Conservation (phyloP, 2,329 filamentous ascomycete genomes). For the Ophiostoma australiae region DNA sequence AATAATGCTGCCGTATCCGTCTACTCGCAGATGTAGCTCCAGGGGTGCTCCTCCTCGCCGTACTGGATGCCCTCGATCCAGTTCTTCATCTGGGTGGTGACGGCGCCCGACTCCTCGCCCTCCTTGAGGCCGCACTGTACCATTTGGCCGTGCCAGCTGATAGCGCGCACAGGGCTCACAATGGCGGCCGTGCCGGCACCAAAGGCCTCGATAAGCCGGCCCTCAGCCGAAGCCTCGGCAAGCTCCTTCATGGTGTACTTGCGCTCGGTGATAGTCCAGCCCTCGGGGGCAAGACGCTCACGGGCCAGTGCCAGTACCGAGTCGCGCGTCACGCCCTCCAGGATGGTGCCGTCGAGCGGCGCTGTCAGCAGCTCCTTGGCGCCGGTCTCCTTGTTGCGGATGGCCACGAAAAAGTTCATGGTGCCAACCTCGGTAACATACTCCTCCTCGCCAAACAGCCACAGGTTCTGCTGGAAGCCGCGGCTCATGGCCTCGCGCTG, state of each 20-base stretch:
- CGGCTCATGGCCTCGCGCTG: constrained; percentile 86
- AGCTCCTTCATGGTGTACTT: constrained; percentile 91
- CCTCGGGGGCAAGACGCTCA: constrained; percentile 75
- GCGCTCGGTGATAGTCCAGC: constrained; percentile 82
- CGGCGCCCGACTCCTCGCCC: constrained; percentile 78
- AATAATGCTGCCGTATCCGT: neutral
- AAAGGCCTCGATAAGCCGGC: constrained; percentile 86
- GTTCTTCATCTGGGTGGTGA: constrained; percentile 82
- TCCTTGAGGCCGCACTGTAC: constrained; percentile 79
- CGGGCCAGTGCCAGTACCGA: constrained; percentile 81
- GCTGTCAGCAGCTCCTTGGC: constrained; percentile 92
- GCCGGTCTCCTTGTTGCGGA: constrained; percentile 81
- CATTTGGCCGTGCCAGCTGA: constrained; percentile 78
- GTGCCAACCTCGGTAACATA: constrained; percentile 96
- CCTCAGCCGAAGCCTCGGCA: constrained; percentile 73
- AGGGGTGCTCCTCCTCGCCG: constrained; percentile 84
- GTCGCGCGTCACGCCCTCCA: constrained; percentile 91
- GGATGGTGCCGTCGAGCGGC: constrained; percentile 90
- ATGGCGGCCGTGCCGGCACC: constrained; percentile 91
- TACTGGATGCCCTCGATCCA: constrained; percentile 98
- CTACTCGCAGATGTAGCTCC: constrained; percentile 61
- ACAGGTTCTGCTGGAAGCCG: constrained; percentile 96
- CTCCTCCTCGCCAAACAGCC: constrained; percentile 94
- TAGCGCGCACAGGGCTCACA: constrained; percentile 82
- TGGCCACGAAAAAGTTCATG: constrained; percentile 93